Base-by-base conservation (phyloP, 371 early-diverging fungal species). In the Apophysomyces sp. region DNA sequence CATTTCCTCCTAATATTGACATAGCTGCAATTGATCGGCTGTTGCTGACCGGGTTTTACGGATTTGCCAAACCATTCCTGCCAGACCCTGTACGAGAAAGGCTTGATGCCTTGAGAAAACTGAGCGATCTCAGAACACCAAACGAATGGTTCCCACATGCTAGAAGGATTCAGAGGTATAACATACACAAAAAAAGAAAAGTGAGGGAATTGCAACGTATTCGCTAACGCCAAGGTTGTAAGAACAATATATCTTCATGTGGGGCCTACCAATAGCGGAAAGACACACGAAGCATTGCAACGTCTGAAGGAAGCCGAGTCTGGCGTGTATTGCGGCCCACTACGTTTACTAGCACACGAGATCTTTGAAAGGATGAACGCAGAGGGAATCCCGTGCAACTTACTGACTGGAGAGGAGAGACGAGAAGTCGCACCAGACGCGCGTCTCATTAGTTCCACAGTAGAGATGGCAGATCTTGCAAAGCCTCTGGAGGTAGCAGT, bases 181-280 rank as follows among this genome's bases (percentile, higher is more conserved):
- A 32, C 29, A n/a, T 44, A 15, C 32, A 28, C 13, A 52, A 15
- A 15, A 51, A 27, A 16, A 32, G n/a, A 7, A 9, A 12, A 18
- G 39, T 39, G 4, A 44, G n/a, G 4, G 21, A 21, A 54, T 31
- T n/a, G n/a, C n/a, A n/a, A n/a, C n/a, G n/a, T n/a, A n/a, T n/a
- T n/a, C n/a, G 30, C 55, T 7, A 32, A n/a, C n/a, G 8, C n/a
- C 29, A 37, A 37, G 11, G 5, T 21, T 30, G 16, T 64, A 88
- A n/a, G 89, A 61, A 89, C 88, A 34, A 91, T 98, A 54, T 81
- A 90, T 37, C 82, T 97, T 79, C 98, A 98, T 68, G 94, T 97
- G 18, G 98, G 98, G 9, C 98, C 98, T 12, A 98, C 98, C 4
- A 98, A 98, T 73, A 94, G 94, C 24, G 98, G 98, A 60, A 98